Percentiles rank a stretch among this genome's conserved stretches.
Evolutionary conservation across 179 eudicot species (phyloP).

Genomic region (Actinidia polygama): DNA sequence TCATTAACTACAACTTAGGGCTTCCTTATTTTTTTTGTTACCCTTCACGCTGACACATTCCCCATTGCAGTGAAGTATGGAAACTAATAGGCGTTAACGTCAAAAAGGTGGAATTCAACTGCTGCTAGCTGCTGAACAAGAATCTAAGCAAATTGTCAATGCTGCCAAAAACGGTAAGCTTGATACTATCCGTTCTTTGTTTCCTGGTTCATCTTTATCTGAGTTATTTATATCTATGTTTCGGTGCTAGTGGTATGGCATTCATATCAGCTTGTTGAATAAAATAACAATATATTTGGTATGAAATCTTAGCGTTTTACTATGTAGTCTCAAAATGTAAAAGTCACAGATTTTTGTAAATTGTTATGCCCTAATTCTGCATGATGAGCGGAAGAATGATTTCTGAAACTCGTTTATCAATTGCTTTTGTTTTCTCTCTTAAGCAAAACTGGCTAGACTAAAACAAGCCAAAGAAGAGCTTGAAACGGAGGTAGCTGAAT

Average conservation of each 20-base stretch:
- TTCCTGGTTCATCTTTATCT: neutral
- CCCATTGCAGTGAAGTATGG: neutral
- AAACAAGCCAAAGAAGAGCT: constrained; percentile 76
- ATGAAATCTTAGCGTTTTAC: neutral
- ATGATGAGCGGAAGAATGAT: neutral
- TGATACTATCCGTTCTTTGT: neutral
- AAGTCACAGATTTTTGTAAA: neutral
- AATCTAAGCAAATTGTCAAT: constrained; percentile 66
- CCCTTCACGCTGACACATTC: neutral
- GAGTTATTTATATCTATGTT: neutral
- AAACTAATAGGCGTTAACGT: neutral
- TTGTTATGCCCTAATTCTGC: neutral
- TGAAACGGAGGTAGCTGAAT: constrained; percentile 63
- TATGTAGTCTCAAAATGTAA: neutral
- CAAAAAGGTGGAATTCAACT: constrained; percentile 49
- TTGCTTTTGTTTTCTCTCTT: constrained; percentile 6
- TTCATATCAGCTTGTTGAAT: neutral
- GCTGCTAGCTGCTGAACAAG: constrained; percentile 66
- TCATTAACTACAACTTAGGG: neutral
- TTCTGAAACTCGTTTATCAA: neutral
- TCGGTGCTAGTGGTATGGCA: neutral
- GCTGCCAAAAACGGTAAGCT: constrained; percentile 46
- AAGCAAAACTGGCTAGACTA: constrained; percentile 66
- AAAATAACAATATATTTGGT: neutral
- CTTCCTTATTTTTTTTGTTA: neutral